Conservation (phyloP, 2,329 filamentous ascomycete species). For the Claviceps paspali region DNA sequence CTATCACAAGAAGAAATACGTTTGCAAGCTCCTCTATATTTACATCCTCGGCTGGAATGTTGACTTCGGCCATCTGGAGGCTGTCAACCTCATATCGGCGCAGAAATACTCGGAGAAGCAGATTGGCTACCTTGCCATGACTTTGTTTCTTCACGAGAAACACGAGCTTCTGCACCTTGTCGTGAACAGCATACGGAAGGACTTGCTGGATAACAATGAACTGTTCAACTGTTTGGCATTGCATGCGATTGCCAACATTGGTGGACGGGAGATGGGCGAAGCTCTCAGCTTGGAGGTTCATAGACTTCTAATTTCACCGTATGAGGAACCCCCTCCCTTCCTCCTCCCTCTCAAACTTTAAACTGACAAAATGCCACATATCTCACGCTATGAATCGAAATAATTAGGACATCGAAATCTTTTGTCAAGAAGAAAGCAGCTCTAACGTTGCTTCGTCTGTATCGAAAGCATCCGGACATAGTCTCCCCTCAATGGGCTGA, state of each 20-base stretch:
- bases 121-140: constrained; percentile 96
- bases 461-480: constrained; percentile 86
- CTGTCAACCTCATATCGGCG: constrained; percentile 92
- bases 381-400: no score
- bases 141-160: constrained; percentile 89
- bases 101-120: constrained; percentile 98
- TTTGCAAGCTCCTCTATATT: constrained; percentile 98
- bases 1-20: constrained; percentile 99
- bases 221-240: constrained; percentile 92
- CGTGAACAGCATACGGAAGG: constrained; percentile 96
- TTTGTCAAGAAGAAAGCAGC: constrained; percentile 99
- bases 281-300: constrained; percentile 86
- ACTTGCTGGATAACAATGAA: constrained; percentile 87
- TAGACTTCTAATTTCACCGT: constrained; percentile 86
- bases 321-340: constrained; percentile 18
- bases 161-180: constrained; percentile 93
- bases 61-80: constrained; percentile 96
- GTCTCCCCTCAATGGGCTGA: constrained; percentile 96
- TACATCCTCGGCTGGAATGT: constrained; percentile 99
- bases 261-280: constrained; percentile 93
- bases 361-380: no score
- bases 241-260: constrained; percentile 96
- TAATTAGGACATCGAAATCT: constrained; percentile 68
- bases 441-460: constrained; percentile 78
- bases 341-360: background rate